Evolutionary conservation across 768 basidiomycete genomes (phyloP).

Genomic region (Lactarius quietus): DNA sequence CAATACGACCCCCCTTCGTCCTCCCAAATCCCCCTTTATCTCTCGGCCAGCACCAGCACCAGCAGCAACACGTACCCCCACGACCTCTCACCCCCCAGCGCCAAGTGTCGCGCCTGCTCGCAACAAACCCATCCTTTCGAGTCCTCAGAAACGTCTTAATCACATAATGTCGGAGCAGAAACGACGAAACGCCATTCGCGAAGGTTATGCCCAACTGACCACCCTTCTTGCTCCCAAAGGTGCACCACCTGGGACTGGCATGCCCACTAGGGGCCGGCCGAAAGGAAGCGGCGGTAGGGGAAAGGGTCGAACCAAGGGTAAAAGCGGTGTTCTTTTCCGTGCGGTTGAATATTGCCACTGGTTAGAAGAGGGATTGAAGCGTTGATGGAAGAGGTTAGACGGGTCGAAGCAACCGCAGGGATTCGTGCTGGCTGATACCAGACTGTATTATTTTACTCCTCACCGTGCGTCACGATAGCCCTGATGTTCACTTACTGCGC

Average conservation of each 20-base stretch:
- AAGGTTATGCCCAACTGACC: conserved; percentile 85
- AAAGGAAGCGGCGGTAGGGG: conserved; percentile 65
- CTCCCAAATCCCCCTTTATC: not conserved
- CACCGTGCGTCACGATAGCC: conserved; percentile 4
- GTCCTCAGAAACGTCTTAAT: conserved; percentile 84
- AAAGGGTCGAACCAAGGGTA: conserved; percentile 71
- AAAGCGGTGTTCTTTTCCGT: conserved; percentile 84
- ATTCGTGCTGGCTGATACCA: conserved; percentile 34
- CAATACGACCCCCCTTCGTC: conserved; percentile 22
- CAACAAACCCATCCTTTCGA: conserved; percentile 66
- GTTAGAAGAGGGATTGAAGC: conserved; percentile 79
- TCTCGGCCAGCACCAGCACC: conserved; percentile 11
- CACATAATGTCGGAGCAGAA: conserved; percentile 96
- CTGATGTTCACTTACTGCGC: not conserved
- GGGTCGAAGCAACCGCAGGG: conserved; percentile 65
- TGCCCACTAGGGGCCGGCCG: conserved; percentile 76
- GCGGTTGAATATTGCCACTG: conserved; percentile 83
- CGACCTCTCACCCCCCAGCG: conserved; percentile 14
- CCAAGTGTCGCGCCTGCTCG: conserved; percentile 33
- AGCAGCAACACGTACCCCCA: conserved; percentile 13
- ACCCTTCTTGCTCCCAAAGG: conserved; percentile 78
- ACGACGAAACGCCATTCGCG: conserved; percentile 86
- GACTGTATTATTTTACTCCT: not conserved
- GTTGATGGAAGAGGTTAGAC: conserved; percentile 61
- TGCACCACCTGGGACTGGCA: conserved; percentile 55